Conservation (phyloP, 495 filamentous ascomycete species). For the Acidiella bohemica region DNA sequence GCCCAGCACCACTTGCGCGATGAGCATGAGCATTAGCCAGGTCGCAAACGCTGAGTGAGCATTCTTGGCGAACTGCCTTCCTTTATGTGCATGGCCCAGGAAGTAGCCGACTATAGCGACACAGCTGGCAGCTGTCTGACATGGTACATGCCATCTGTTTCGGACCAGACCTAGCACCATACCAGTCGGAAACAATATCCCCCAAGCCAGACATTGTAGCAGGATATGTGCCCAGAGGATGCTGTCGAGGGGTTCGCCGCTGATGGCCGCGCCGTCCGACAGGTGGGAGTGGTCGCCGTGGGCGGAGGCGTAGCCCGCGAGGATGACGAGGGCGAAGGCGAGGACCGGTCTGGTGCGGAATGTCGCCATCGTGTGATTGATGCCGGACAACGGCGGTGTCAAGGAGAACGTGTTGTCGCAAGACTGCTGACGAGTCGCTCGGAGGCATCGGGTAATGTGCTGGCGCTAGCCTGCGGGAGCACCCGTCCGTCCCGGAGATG, state of each 20-base stretch:
- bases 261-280: slow-evolving; percentile 59
- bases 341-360: slow-evolving; percentile 14
- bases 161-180: slow-evolving; percentile 90
- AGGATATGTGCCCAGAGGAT: slow-evolving; percentile 91
- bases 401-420: too few species aligned
- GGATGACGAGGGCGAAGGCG: slow-evolving; percentile 6
- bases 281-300: slow-evolving; percentile 51
- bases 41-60: slow-evolving; percentile 72
- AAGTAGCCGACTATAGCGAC: slow-evolving; percentile 77
- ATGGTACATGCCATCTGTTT: slow-evolving; percentile 86
- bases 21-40: slow-evolving; percentile 62
- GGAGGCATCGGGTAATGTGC: too few species aligned
- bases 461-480: too few species aligned
- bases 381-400: too few species aligned
- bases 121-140: slow-evolving; percentile 60
- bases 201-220: slow-evolving; percentile 75
- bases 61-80: slow-evolving; percentile 74
- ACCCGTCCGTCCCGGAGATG: too few species aligned
- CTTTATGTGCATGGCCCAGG: slow-evolving; percentile 79
- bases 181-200: slow-evolving; percentile 79
- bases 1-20: slow-evolving; percentile 65
- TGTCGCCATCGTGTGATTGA: slow-evolving; percentile 9
- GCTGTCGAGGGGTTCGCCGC: slow-evolving; percentile 72
- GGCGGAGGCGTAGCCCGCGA: slow-evolving; percentile 4
- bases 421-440: background rate